Evolutionary conservation across 1,139 yeast species (phyloP).

Genomic region (Blastobotrys apis): DNA sequence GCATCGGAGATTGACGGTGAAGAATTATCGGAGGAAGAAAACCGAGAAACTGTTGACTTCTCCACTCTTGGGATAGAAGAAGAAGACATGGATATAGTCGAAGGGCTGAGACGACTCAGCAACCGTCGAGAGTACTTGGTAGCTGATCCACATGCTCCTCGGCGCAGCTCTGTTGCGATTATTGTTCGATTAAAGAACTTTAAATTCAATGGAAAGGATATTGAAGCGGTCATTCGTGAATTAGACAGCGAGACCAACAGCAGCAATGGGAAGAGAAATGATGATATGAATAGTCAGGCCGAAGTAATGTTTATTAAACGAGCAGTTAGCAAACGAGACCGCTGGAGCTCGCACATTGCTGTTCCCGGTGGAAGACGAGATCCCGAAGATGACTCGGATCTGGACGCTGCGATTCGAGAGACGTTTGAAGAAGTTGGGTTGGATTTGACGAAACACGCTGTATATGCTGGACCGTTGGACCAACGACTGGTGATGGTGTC

Average conservation of each 20-base stretch:
- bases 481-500: slow-evolving; percentile 36
- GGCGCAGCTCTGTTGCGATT: slow-evolving; percentile 27
- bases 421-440: slow-evolving; percentile 40
- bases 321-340: slow-evolving; percentile 34
- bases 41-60: too few relatives aligned
- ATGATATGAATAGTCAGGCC: too few relatives aligned
- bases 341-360: slow-evolving; percentile 44
- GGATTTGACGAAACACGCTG: slow-evolving; percentile 29
- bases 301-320: slow-evolving; percentile 39
- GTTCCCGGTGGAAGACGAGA: slow-evolving; percentile 41
- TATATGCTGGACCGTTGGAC: slow-evolving; percentile 35
- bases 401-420: slow-evolving; percentile 37
- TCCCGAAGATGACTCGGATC: slow-evolving; percentile 34
- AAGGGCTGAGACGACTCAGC: slow-evolving; percentile 19
- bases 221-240: slow-evolving; percentile 8
- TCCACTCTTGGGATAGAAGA: too few relatives aligned
- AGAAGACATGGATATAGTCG: slow-evolving; percentile 16
- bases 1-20: neutral
- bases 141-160: slow-evolving; percentile 17
- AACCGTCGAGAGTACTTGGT: slow-evolving; percentile 19
- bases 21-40: too few relatives aligned
- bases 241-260: neutral
- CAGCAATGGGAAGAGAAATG: neutral
- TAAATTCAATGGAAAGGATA: neutral
- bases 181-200: slow-evolving; percentile 24